phyloP scores from a whole-genome alignment of 768 basidiomycete genomes.

The Suillus lakei region DNA sequence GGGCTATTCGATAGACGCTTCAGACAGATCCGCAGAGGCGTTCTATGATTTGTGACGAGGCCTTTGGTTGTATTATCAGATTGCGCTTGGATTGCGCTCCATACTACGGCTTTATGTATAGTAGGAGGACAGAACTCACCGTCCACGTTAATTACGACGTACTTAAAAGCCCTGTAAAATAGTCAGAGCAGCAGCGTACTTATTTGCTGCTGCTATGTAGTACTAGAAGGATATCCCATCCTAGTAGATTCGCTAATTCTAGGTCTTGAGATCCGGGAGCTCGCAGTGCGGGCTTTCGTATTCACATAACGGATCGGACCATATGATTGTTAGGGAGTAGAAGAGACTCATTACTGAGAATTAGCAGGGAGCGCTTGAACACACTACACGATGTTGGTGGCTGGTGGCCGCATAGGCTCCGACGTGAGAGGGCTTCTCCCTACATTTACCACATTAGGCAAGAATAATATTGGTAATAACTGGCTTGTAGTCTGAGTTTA shows the following conservation, averaged over 20 bases:
- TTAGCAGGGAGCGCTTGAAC: background rate
- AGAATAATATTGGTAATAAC: background rate
- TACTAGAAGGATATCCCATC: background rate
- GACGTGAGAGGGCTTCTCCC: background rate
- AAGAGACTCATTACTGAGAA: background rate
- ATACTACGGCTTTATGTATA: background rate
- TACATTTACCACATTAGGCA: background rate
- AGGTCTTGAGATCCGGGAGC: background rate
- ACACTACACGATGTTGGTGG: conserved; percentile 3
- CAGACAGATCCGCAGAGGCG: conserved; percentile 2
- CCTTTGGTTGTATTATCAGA: background rate
- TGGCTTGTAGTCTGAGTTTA: background rate
- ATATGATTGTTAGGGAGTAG: background rate
- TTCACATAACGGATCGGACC: background rate
- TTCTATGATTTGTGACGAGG: background rate
- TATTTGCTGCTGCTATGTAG: background rate
- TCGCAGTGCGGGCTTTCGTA: background rate
- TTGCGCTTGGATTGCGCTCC: background rate
- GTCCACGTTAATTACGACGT: background rate
- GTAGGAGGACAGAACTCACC: background rate
- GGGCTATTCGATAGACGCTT: conserved; percentile 7
- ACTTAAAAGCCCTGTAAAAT: background rate
- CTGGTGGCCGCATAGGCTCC: background rate
- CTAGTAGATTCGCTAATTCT: background rate
- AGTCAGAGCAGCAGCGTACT: background rate